phyloP scores from a whole-genome alignment of 2,329 filamentous ascomycete species.

The Botrytis paeoniae region DNA sequence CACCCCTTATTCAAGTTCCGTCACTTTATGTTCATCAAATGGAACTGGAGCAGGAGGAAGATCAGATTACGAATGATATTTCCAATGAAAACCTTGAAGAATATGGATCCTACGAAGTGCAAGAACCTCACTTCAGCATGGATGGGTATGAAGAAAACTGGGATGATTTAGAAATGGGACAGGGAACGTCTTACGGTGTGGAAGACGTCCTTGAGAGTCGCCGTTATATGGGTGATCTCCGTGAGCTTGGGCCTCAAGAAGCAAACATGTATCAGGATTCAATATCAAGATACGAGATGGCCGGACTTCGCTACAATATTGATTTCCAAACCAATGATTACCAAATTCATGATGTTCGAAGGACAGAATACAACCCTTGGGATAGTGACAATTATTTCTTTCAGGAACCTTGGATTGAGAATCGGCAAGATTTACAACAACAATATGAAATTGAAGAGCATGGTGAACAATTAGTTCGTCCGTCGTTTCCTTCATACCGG shows the following conservation, averaged over 20 bases:
- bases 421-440: background rate
- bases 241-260: background rate
- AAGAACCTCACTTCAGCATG: background rate
- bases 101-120: background rate
- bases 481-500: background rate
- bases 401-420: background rate
- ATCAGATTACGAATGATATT: background rate
- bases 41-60: constrained; percentile 3
- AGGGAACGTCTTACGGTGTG: background rate
- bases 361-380: background rate
- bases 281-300: background rate
- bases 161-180: background rate
- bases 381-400: background rate
- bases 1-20: background rate
- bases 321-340: background rate
- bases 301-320: background rate
- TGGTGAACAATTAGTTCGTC: background rate
- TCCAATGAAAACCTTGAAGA: background rate
- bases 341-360: background rate
- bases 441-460: background rate
- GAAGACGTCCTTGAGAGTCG: background rate
- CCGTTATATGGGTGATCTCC: background rate
- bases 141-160: background rate
- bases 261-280: background rate
- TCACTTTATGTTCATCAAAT: constrained; percentile 12